Evolutionary conservation across 495 filamentous ascomycete species (phyloP).

Genomic region (Chaetomium cochliodes): DNA sequence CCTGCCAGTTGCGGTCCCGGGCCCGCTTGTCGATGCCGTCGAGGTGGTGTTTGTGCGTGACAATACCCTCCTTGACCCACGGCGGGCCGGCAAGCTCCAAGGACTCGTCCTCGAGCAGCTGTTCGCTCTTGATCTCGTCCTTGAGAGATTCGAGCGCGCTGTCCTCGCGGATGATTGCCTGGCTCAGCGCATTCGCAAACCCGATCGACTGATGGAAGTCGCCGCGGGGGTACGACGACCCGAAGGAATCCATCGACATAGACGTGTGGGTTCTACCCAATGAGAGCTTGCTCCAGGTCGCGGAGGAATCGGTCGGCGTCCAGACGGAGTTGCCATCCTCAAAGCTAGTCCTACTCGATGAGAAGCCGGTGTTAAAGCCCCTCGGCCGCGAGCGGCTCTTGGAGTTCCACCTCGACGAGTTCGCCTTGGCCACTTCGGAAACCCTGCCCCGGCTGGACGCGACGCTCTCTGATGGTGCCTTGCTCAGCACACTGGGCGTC

Average conservation of each 20-base stretch:
- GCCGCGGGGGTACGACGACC: slow-evolving; percentile 70
- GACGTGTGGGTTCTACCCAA: slow-evolving; percentile 85
- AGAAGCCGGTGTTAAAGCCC: slow-evolving; percentile 77
- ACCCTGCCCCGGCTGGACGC: slow-evolving; percentile 67
- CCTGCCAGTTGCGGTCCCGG: slow-evolving; percentile 89
- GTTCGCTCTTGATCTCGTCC: slow-evolving; percentile 56
- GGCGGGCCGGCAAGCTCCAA: slow-evolving; percentile 87
- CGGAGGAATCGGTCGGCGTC: slow-evolving; percentile 76
- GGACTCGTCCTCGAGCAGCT: slow-evolving; percentile 85
- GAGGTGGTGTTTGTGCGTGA: slow-evolving; percentile 95
- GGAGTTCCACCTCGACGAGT: slow-evolving; percentile 70
- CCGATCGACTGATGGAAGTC: slow-evolving; percentile 96
- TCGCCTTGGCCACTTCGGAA: slow-evolving; percentile 57
- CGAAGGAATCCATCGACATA: slow-evolving; percentile 85
- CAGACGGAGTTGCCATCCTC: slow-evolving; percentile 89
- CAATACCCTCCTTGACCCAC: slow-evolving; percentile 95
- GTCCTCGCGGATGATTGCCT: slow-evolving; percentile 95
- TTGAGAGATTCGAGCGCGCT: slow-evolving; percentile 50
- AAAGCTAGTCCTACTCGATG: slow-evolving; percentile 89
- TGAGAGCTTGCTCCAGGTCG: slow-evolving; percentile 91
- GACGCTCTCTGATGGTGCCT: slow-evolving; percentile 74
- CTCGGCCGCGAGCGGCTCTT: slow-evolving; percentile 84
- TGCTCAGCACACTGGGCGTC: slow-evolving; percentile 86
- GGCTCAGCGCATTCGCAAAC: slow-evolving; percentile 94
- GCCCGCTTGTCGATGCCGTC: slow-evolving; percentile 85